Conservation (phyloP, 164 flowering plant species). For the Saururus chinensis region DNA sequence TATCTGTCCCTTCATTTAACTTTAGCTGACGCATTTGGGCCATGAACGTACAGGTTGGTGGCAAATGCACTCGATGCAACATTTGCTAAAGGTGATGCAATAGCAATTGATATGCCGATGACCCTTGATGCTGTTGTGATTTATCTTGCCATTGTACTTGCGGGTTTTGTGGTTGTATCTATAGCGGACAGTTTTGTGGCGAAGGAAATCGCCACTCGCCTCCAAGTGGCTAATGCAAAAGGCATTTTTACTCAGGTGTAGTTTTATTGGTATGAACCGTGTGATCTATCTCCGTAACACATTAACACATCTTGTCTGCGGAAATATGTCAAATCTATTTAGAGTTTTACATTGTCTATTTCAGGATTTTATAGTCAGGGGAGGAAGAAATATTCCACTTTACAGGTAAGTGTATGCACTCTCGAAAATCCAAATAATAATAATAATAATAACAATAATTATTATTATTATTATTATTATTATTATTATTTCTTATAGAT, state of each 20-base stretch:
- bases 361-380: slow-evolving; percentile 86
- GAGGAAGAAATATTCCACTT: slow-evolving; percentile 70
- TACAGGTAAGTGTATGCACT: slow-evolving; percentile 63
- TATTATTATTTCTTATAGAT: too few species aligned
- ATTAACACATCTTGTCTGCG: background rate
- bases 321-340: too few species aligned
- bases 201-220: slow-evolving; percentile 76
- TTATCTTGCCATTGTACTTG: slow-evolving; percentile 70
- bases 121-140: slow-evolving; percentile 72
- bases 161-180: slow-evolving; percentile 84
- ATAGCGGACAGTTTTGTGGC: slow-evolving; percentile 93
- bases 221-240: slow-evolving; percentile 78
- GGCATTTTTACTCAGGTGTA: slow-evolving; percentile 87
- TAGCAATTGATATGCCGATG: slow-evolving; percentile 97
- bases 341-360: slow-evolving; percentile 5
- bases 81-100: slow-evolving; percentile 78
- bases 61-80: slow-evolving; percentile 71
- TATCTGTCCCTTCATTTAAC: background rate
- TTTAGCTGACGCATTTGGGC: background rate
- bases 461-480: too few species aligned
- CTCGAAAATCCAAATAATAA: background rate
- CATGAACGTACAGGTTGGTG: slow-evolving; percentile 49
- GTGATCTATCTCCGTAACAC: background rate
- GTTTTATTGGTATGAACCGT: background rate
- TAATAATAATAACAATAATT: too few species aligned